Conservation (phyloP, 495 filamentous ascomycete species). For the Penicillium crystallinum region DNA sequence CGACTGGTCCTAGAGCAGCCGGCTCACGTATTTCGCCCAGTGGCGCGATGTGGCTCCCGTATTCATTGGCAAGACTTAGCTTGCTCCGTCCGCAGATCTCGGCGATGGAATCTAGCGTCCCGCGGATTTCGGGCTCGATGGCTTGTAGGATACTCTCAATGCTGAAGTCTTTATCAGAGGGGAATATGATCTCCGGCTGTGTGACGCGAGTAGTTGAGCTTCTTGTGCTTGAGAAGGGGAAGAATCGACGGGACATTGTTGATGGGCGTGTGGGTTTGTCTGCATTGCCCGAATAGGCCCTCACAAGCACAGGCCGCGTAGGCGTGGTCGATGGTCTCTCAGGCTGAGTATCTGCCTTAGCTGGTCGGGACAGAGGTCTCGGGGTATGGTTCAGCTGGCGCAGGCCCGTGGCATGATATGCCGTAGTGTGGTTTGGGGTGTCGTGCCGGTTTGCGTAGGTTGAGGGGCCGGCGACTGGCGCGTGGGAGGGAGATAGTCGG, state of each 20-base stretch:
- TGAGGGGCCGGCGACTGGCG: slow-evolving; percentile 19
- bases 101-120: slow-evolving; percentile 56
- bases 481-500: slow-evolving; percentile 24
- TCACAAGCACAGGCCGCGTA: slow-evolving; percentile 43
- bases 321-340: slow-evolving; percentile 22
- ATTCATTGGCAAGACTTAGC: slow-evolving; percentile 58
- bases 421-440: slow-evolving; percentile 16
- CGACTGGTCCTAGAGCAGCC: slow-evolving; percentile 34
- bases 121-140: slow-evolving; percentile 53
- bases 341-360: slow-evolving; percentile 14
- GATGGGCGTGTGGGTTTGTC: slow-evolving; percentile 13
- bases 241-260: slow-evolving; percentile 35
- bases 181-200: slow-evolving; percentile 28
- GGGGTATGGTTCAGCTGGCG: slow-evolving; percentile 25
- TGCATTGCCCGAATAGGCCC: slow-evolving; percentile 37
- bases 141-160: slow-evolving; percentile 56
- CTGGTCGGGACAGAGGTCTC: slow-evolving; percentile 21
- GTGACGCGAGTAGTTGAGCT: slow-evolving; percentile 13
- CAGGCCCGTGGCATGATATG: slow-evolving; percentile 26
- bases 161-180: slow-evolving; percentile 50
- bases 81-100: slow-evolving; percentile 60
- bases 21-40: slow-evolving; percentile 50
- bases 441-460: slow-evolving; percentile 20
- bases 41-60: slow-evolving; percentile 58
- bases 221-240: slow-evolving; percentile 23